phyloP scores from a whole-genome alignment of 495 filamentous ascomycete genomes.

The Cenococcum geophilum region DNA sequence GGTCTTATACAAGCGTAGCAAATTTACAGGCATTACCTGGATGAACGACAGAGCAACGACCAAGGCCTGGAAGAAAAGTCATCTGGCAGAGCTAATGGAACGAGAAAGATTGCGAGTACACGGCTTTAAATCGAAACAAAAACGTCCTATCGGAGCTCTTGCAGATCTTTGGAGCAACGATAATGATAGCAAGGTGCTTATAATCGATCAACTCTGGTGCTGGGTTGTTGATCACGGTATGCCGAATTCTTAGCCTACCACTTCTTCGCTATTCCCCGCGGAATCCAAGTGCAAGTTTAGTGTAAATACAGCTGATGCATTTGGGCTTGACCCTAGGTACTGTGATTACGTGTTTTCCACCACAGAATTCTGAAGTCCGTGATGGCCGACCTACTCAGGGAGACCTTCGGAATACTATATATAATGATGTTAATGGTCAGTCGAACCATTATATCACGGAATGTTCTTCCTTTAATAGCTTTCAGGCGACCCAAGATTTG shows the following conservation, averaged over 20 bases:
- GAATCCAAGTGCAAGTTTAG: too few relatives aligned
- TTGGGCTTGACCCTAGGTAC: neutral
- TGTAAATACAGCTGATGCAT: too few relatives aligned
- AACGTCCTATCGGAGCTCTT: too few relatives aligned
- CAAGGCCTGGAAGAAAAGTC: neutral
- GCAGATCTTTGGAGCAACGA: neutral
- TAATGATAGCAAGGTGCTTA: conserved; percentile 8
- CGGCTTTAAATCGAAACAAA: too few relatives aligned
- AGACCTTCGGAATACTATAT: conserved; percentile 1
- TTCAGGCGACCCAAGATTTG: conserved; percentile 6
- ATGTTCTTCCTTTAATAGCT: too few relatives aligned
- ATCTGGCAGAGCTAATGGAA: neutral
- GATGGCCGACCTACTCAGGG: neutral
- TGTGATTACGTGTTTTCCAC: conserved; percentile 8
- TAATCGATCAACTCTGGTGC: conserved; percentile 19
- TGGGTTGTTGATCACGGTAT: conserved; percentile 16
- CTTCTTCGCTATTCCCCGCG: neutral
- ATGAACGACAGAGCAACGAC: too few relatives aligned
- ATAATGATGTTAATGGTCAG: conserved; percentile 11
- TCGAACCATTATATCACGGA: too few relatives aligned
- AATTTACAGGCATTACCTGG: neutral
- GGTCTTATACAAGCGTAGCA: conserved; percentile 18
- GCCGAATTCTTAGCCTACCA: neutral
- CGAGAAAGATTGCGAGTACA: conserved; percentile 1
- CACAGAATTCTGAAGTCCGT: neutral